Base-by-base conservation (phyloP, 148 eudicot species). In the Nepenthes gracilis region DNA sequence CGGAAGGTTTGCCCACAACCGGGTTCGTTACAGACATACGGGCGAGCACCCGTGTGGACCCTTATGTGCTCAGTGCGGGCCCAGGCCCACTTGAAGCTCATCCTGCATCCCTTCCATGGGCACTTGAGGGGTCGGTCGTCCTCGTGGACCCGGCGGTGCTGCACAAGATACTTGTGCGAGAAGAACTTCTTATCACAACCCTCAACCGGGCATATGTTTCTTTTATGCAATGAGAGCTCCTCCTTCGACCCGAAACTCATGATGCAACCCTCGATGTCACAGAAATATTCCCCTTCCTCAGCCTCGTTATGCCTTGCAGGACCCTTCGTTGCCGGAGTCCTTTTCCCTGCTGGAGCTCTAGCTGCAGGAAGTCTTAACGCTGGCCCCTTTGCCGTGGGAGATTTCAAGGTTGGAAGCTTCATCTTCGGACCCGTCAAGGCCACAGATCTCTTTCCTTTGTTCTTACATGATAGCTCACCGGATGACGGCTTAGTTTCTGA, bases 61-160 rank as follows among this genome's bases (percentile, higher is more conserved):
- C 99, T 65, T 1, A 93, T 89, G 70, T 93, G 99, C 62, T 93
- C 99, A 0, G 99, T 93, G 59, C 99, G 78, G 1, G 99, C 99
- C 99, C 99, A 93, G 0, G 99, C 99, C 99, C 99, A 93, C 70
- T 93, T 93, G 74, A 93, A 93, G 0, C 87, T 72, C 99, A 88
- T 93, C 68, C 76, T 78, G 75, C 99, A 93, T 5, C 99, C 96
- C 74, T 93, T 88, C 99, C 99, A 93, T 2, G 99, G 99, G 64
- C 99, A 93, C 69, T 88, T 86, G 1, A 93, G 75, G 9, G 99
- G 99, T 43, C 99, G 83, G 64, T 86, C 96, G 33, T 93, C 99
- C 70, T 71, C 60, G 34, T 93, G 99, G 58, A 93, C 99, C 36
- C 99, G 96, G 38, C 95, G 63, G 64, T 93, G 99, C 74, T 93